Evolutionary conservation across 805 yeast genomes (phyloP).

Genomic region (Wickerhamomyces alni): DNA sequence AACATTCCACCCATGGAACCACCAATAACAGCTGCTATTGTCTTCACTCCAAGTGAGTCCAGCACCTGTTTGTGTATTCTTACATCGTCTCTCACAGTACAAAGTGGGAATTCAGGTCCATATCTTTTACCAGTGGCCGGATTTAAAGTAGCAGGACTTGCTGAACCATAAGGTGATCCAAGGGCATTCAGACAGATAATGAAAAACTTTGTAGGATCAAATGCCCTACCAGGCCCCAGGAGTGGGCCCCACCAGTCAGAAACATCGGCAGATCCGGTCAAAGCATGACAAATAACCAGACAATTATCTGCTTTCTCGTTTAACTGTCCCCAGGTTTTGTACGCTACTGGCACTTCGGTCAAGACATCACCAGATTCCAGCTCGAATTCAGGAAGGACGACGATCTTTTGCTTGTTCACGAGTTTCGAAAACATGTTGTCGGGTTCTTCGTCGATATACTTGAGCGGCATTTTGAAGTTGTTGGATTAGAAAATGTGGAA

Average conservation of each 20-base stretch:
- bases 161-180: constrained; percentile 95
- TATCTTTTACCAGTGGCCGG: constrained; percentile 68
- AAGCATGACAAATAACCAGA: constrained; percentile 89
- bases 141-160: constrained; percentile 83
- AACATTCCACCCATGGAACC: constrained; percentile 99
- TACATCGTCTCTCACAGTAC: constrained; percentile 91
- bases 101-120: constrained; percentile 94
- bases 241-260: constrained; percentile 99
- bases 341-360: constrained; percentile 80
- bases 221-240: constrained; percentile 77
- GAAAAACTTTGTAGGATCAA: constrained; percentile 85
- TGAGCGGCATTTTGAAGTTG: background rate
- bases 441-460: constrained; percentile 27
- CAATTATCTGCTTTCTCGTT: constrained; percentile 68
- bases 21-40: constrained; percentile 82
- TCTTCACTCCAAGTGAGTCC: constrained; percentile 73
- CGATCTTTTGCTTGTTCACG: constrained; percentile 73
- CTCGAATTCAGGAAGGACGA: constrained; percentile 64
- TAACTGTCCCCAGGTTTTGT: constrained; percentile 90
- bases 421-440: constrained; percentile 65
- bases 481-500: background rate
- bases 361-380: constrained; percentile 81
- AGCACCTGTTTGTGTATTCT: constrained; percentile 69
- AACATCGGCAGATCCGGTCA: constrained; percentile 93
- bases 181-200: constrained; percentile 86